Evolutionary conservation across 768 basidiomycete species (phyloP).

Genomic region (Gloeopeniophorella convolvens): DNA sequence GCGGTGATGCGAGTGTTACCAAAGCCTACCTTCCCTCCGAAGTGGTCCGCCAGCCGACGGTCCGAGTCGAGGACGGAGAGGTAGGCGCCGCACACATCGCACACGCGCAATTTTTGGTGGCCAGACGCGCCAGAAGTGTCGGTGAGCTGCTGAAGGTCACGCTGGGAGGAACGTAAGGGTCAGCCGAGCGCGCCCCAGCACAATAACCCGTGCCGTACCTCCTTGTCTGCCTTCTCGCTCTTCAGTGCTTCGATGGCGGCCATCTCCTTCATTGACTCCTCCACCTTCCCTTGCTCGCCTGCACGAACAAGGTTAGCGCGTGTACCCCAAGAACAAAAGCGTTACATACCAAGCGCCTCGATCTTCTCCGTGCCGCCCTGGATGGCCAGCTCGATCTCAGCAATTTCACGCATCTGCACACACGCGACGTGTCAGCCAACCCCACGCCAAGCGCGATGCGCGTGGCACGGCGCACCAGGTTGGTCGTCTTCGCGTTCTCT

Average conservation of each 20-base stretch:
- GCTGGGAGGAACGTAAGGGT: constrained; percentile 36
- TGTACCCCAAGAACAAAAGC: background rate
- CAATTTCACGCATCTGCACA: constrained; percentile 93
- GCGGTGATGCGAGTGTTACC: background rate
- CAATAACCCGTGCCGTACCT: constrained; percentile 44
- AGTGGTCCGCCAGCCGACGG: constrained; percentile 97
- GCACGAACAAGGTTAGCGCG: constrained; percentile 10
- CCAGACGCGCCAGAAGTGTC: constrained; percentile 98
- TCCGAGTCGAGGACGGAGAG: constrained; percentile 97
- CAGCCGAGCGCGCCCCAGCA: background rate
- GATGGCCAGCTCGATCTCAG: constrained; percentile 97
- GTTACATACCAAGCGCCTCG: constrained; percentile 70
- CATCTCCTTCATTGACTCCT: constrained; percentile 97
- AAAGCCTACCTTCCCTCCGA: constrained; percentile 89
- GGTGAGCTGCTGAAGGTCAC: constrained; percentile 91
- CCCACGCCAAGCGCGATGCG: background rate
- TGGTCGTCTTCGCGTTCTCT: constrained; percentile 98
- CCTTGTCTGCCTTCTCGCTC: constrained; percentile 92
- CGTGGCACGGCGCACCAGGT: constrained; percentile 53
- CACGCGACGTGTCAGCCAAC: background rate
- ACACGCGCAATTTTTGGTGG: constrained; percentile 99
- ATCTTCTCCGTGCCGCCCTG: constrained; percentile 99
- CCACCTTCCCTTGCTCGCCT: constrained; percentile 99
- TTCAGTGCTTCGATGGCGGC: constrained; percentile 97
- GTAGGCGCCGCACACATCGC: constrained; percentile 99